Percentiles rank a stretch among this genome's conserved stretches.
Conservation (phyloP, 2,329 filamentous ascomycete species). For the Phaeoacremonium minimum region DNA sequence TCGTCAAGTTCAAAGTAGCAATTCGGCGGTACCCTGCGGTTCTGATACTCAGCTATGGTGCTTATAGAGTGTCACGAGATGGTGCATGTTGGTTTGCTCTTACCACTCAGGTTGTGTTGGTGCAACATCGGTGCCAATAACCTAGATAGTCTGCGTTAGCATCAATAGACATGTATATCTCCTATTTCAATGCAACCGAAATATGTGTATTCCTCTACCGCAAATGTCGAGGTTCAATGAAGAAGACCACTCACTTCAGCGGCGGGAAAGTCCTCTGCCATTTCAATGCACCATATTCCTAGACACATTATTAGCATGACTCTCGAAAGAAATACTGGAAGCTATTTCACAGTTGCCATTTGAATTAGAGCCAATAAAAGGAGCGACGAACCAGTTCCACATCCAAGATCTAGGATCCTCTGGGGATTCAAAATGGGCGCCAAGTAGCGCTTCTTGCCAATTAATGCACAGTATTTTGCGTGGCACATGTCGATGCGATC, state of each 20-base stretch:
- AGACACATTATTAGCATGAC: background rate
- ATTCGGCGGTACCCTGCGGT: constrained; percentile 24
- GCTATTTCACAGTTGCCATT: too few relatives aligned
- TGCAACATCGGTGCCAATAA: constrained; percentile 43
- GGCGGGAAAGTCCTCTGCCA: constrained; percentile 10
- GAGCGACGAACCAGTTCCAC: constrained; percentile 18
- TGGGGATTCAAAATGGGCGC: constrained; percentile 17
- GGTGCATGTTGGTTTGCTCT: too few relatives aligned
- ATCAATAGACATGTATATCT: background rate
- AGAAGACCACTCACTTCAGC: constrained; percentile 4
- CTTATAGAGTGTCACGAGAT: background rate
- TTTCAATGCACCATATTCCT: constrained; percentile 26
- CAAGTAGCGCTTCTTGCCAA: constrained; percentile 18
- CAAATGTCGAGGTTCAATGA: background rate
- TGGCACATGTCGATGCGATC: constrained; percentile 36
- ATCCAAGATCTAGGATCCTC: constrained; percentile 23
- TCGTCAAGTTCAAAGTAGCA: constrained; percentile 31
- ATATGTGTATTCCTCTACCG: background rate
- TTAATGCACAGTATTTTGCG: constrained; percentile 23
- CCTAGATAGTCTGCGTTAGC: constrained; percentile 15
- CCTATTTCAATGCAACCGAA: too few relatives aligned
- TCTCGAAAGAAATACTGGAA: too few relatives aligned
- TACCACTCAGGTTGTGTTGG: constrained; percentile 42
- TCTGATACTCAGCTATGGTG: background rate
- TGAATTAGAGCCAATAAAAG: too few relatives aligned